These are phyloP conservation scores for Pythium grandisporangium DNA, from an alignment of 352 stramenopile genomes.

Conservation along the genomic window DNA sequence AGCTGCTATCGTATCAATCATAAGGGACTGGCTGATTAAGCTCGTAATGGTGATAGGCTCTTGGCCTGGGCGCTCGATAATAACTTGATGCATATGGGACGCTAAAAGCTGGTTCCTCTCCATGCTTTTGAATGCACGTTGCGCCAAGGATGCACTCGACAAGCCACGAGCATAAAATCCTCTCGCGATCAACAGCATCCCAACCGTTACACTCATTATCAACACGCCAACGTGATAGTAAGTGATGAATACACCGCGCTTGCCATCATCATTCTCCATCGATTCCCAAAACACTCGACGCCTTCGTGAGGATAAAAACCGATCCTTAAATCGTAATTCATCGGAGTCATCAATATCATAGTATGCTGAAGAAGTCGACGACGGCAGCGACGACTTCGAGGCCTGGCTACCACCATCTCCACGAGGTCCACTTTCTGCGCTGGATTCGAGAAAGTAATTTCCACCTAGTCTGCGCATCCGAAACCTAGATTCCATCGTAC, in stretches of 20 bases:
- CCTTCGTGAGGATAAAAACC: slow-evolving; percentile 4
- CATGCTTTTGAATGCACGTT: slow-evolving; percentile 54
- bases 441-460: slow-evolving; percentile 57
- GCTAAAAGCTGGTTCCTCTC: slow-evolving; percentile 37
- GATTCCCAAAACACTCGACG: slow-evolving; percentile 49
- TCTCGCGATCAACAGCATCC: slow-evolving; percentile 51
- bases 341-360: neutral
- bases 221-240: slow-evolving; percentile 67
- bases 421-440: no score
- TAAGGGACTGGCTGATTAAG: slow-evolving; percentile 45
- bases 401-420: slow-evolving; percentile 1
- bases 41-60: slow-evolving; percentile 75
- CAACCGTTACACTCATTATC: slow-evolving; percentile 29
- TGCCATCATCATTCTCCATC: slow-evolving; percentile 66
- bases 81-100: slow-evolving; percentile 55
- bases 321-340: neutral
- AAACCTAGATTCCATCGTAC: slow-evolving; percentile 32
- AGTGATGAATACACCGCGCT: slow-evolving; percentile 73
- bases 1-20: no score
- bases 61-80: slow-evolving; percentile 52
- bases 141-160: slow-evolving; percentile 51
- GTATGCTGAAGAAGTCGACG: slow-evolving; percentile 1
- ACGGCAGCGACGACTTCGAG: no score
- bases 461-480: slow-evolving; percentile 39
- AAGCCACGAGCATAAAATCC: slow-evolving; percentile 68